These are phyloP conservation scores for Russula brevipes DNA, from an alignment of 768 basidiomycete species.

Conservation along the genomic window DNA sequence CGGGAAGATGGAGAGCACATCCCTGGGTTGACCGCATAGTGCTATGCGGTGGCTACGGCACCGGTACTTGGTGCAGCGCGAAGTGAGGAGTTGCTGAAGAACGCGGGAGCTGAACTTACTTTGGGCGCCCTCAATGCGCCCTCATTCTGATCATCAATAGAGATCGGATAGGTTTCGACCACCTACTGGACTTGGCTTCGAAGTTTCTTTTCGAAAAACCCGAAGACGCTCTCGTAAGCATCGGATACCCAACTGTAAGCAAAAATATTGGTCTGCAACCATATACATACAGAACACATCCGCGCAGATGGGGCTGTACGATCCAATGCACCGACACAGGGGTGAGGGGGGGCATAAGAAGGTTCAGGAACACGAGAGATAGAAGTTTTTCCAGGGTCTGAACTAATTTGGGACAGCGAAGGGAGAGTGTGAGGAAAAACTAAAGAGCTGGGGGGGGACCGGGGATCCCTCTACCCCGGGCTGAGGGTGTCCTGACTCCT, in stretches of 20 bases:
- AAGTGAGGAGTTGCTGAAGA: neutral
- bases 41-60: neutral
- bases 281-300: constrained; percentile 3
- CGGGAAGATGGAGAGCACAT: neutral
- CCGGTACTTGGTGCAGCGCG: neutral
- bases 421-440: neutral
- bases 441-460: neutral
- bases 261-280: constrained; percentile 11
- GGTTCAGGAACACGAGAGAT: neutral
- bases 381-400: constrained; percentile 20
- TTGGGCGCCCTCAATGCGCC: constrained; percentile 3
- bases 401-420: constrained; percentile 8
- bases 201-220: constrained; percentile 9
- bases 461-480: neutral
- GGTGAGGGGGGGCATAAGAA: neutral
- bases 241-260: constrained; percentile 14
- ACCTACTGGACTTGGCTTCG: neutral
- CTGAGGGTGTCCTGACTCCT: neutral
- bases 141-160: neutral
- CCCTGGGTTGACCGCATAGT: neutral
- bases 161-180: constrained; percentile 3
- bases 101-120: neutral
- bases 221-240: neutral
- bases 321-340: constrained; percentile 17
- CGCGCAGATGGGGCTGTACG: constrained; percentile 15